Conservation (phyloP, 208 protist species). For the Trypanosomatidae sp. region DNA sequence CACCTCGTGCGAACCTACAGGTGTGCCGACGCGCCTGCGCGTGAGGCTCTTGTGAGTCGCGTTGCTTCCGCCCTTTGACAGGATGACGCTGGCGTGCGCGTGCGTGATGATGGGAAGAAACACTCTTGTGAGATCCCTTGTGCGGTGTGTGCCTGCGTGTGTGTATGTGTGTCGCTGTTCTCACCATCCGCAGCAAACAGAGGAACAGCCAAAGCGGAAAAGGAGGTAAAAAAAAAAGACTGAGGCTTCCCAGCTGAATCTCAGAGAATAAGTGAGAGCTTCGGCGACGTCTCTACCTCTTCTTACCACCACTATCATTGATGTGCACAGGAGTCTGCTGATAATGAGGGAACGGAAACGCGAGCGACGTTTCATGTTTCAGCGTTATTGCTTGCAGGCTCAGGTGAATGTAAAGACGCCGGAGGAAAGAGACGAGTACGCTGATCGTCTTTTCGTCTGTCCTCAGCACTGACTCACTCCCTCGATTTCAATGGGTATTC, state of each 20-base stretch:
- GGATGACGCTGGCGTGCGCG: background rate
- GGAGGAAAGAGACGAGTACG: no score
- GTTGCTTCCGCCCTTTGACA: conserved; percentile 30
- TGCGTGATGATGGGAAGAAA: background rate
- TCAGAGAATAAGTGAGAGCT: background rate
- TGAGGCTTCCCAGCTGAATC: background rate
- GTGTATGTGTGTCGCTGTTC: background rate
- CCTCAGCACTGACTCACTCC: background rate
- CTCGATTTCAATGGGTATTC: background rate
- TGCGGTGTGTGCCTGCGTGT: background rate
- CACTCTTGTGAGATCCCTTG: background rate
- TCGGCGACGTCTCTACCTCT: background rate
- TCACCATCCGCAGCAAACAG: background rate
- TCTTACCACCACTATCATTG: background rate
- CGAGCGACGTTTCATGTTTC: background rate
- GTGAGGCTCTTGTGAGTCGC: conserved; percentile 29
- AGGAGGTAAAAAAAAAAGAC: background rate
- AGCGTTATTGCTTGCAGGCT: background rate
- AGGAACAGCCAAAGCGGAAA: background rate
- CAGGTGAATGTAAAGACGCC: no score
- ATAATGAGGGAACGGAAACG: background rate
- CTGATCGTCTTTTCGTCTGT: background rate
- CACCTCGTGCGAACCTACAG: conserved; percentile 36
- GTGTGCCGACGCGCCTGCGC: conserved; percentile 12
- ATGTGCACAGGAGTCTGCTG: background rate